phyloP scores from a whole-genome alignment of 139 green algal genomes.

The Coelastrella sp. region DNA sequence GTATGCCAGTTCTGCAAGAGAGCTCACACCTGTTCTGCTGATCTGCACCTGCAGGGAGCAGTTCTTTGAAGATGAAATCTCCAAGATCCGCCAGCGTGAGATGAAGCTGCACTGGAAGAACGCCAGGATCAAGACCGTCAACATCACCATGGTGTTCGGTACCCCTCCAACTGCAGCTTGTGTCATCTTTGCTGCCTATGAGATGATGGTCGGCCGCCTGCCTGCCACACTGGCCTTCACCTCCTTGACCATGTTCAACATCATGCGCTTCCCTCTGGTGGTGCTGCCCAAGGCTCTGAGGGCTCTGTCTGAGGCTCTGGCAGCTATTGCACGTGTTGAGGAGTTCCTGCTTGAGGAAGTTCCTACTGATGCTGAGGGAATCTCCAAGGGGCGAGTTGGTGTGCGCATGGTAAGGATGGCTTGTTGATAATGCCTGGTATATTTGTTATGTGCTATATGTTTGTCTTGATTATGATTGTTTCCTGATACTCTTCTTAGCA shows the following conservation, averaged over 20 bases:
- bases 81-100: conserved; percentile 58
- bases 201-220: conserved; percentile 57
- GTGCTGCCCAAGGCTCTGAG: conserved; percentile 82
- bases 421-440: too few relatives aligned
- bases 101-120: conserved; percentile 55
- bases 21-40: too few relatives aligned
- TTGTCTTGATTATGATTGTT: too few relatives aligned
- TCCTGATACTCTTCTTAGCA: not conserved
- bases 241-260: conserved; percentile 85
- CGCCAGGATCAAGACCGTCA: conserved; percentile 72
- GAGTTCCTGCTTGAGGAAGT: conserved; percentile 62
- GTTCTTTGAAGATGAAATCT: conserved; percentile 65
- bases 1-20: too few relatives aligned
- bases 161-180: conserved; percentile 62
- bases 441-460: not conserved
- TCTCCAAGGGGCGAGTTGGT: not conserved
- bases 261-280: conserved; percentile 83
- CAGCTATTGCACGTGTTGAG: conserved; percentile 62
- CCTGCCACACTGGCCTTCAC: conserved; percentile 70
- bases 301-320: conserved; percentile 63
- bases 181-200: conserved; percentile 68
- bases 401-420: conserved; percentile 35
- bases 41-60: conserved; percentile 50
- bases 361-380: conserved; percentile 36
- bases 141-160: conserved; percentile 69